Evolutionary conservation across 169 alveolate genomes (phyloP).

Genomic region (Cryptosporidium baileyi): DNA sequence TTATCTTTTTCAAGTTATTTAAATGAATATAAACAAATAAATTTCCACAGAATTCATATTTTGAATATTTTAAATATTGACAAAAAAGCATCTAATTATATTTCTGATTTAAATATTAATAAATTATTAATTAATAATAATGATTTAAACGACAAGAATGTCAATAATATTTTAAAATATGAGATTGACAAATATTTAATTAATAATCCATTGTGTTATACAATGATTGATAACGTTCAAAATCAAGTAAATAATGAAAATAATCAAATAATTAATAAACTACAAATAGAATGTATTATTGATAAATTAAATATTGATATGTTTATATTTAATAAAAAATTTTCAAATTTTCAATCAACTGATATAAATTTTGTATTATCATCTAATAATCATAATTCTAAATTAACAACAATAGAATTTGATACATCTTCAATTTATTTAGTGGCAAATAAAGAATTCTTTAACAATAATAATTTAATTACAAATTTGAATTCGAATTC

Average conservation of each 20-base stretch:
- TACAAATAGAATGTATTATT: slow-evolving; percentile 30
- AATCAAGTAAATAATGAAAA: too few relatives aligned
- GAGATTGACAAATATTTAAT: slow-evolving; percentile 50
- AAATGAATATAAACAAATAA: neutral
- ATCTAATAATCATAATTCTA: neutral
- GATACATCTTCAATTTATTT: slow-evolving; percentile 24
- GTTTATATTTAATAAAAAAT: neutral
- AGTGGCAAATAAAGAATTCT: slow-evolving; percentile 22
- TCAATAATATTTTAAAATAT: slow-evolving; percentile 2
- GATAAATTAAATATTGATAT: slow-evolving; percentile 35
- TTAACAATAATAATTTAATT: neutral
- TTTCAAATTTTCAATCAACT: slow-evolving; percentile 32
- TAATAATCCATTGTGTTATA: slow-evolving; percentile 20
- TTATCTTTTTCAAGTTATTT: slow-evolving; percentile 12
- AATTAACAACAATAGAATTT: slow-evolving; percentile 37
- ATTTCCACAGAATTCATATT: neutral
- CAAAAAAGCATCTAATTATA: neutral
- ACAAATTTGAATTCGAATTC: neutral
- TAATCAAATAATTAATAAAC: neutral
- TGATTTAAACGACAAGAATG: slow-evolving; percentile 25
- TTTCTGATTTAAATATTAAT: neutral
- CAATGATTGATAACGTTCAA: slow-evolving; percentile 43
- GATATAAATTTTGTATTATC: slow-evolving; percentile 35
- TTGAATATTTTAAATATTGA: neutral
- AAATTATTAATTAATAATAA: neutral